A percentile compares a stretch with the other conserved stretches of the same genome.
Conservation (phyloP, 2,329 filamentous ascomycete genomes). For the Didymella pinodella region DNA sequence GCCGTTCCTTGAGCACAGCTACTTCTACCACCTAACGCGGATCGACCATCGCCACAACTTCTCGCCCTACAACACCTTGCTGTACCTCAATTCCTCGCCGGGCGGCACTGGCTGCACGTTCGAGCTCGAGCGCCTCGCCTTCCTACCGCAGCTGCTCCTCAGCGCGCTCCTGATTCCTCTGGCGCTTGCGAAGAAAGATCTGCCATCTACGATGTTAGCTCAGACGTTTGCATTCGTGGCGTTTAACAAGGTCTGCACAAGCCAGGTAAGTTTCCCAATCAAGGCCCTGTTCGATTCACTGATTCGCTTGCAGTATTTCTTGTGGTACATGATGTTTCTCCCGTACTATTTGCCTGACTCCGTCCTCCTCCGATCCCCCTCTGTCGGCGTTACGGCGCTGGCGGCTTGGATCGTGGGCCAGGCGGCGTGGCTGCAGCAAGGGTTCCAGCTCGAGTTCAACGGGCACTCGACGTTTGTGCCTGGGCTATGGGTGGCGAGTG, state of each 20-base stretch:
- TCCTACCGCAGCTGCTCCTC: conserved; percentile 85
- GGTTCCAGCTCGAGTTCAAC: conserved; percentile 63
- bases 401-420: conserved; percentile 79
- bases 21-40: conserved; percentile 88
- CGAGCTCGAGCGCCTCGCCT: conserved; percentile 80
- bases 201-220: conserved; percentile 85
- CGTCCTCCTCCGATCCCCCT: conserved; percentile 68
- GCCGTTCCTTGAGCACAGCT: conserved; percentile 88
- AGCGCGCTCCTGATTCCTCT: conserved; percentile 79
- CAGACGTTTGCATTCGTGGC: conserved; percentile 97
- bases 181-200: conserved; percentile 78
- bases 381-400: conserved; percentile 70
- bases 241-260: conserved; percentile 99
- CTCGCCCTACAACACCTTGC: conserved; percentile 90
- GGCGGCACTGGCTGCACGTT: conserved; percentile 34
- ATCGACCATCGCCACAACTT: conserved; percentile 99
- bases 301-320: conserved; percentile 76
- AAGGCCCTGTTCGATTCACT: not conserved
- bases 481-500: conserved; percentile 77
- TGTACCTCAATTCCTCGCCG: conserved; percentile 82
- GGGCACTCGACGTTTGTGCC: conserved; percentile 85
- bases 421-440: conserved; percentile 60
- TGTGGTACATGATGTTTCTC: conserved; percentile 96
- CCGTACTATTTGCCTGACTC: conserved; percentile 89
- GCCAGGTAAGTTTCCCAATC: conserved; percentile 73